A percentile compares a stretch with the other conserved stretches of the same genome.
Conservation (phyloP, 2,329 filamentous ascomycete species). For the Colletotrichum sp. region DNA sequence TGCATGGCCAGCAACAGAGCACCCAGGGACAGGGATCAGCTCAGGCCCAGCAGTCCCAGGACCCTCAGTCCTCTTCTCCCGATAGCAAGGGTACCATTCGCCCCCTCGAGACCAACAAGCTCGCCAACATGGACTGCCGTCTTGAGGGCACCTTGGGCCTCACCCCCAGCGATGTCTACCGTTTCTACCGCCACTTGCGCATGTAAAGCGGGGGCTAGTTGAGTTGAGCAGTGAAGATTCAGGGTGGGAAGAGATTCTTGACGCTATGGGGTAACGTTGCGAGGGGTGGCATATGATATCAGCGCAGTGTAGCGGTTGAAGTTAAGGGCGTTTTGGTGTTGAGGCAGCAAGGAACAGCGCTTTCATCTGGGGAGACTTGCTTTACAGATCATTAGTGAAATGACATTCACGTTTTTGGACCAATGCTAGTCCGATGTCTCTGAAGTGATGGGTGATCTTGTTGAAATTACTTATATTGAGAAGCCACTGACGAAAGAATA, state of each 20-base stretch:
- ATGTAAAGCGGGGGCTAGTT: background rate
- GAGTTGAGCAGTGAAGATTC: background rate
- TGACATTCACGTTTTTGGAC: background rate
- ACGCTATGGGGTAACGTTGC: background rate
- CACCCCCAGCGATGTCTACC: background rate
- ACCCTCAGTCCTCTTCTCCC: background rate
- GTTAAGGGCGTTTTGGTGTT: background rate
- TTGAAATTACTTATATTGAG: background rate
- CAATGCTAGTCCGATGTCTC: background rate
- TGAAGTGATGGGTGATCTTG: background rate
- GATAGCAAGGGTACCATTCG: background rate
- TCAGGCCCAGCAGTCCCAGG: background rate
- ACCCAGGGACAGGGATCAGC: background rate
- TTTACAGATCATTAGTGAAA: background rate
- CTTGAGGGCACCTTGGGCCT: conserved; percentile 1
- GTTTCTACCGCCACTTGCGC: background rate
- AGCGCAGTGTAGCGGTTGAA: background rate
- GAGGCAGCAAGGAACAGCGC: background rate
- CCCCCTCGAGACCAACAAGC: conserved; percentile 17
- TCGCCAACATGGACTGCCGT: conserved; percentile 23
- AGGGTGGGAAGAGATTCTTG: background rate
- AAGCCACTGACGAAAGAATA: background rate
- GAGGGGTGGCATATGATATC: background rate
- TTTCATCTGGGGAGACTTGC: background rate
- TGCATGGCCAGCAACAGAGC: background rate